These are phyloP conservation scores for Sporothrix brunneoviolacea DNA, from an alignment of 2,329 filamentous ascomycete species.

Conservation along the genomic window DNA sequence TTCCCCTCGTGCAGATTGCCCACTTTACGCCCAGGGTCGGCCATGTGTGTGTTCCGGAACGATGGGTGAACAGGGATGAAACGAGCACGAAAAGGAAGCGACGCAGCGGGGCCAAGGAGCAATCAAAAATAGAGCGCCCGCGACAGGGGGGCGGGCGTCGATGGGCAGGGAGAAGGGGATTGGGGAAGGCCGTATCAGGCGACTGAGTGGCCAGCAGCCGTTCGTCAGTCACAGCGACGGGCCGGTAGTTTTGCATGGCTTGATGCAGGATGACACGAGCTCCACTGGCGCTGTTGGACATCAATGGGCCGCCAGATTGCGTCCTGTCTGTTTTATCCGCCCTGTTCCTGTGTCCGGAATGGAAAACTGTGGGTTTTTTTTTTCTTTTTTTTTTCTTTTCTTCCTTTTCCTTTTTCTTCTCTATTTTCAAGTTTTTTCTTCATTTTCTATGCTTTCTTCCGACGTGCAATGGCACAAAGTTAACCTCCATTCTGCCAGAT, in stretches of 20 bases:
- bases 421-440: not conserved
- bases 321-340: not conserved
- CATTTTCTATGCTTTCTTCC: no score
- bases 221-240: not conserved
- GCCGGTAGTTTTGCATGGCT: not conserved
- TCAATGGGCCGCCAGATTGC: not conserved
- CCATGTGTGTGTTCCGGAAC: not conserved
- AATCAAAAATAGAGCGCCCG: no score
- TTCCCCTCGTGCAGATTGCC: constrained; percentile 2
- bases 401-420: not conserved
- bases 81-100: not conserved
- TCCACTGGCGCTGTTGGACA: constrained; percentile 5
- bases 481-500: no score
- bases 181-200: not conserved
- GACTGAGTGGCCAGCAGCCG: not conserved
- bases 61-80: constrained; percentile 10
- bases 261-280: not conserved
- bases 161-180: not conserved
- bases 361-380: not conserved
- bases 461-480: no score
- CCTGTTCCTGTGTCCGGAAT: not conserved
- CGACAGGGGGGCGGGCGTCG: no score
- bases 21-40: constrained; percentile 2
- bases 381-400: not conserved
- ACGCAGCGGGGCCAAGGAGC: not conserved